A percentile compares a stretch with the other conserved stretches of the same genome.
Evolutionary conservation across 805 yeast genomes (phyloP).

Genomic region (Sungouiella blattae): DNA sequence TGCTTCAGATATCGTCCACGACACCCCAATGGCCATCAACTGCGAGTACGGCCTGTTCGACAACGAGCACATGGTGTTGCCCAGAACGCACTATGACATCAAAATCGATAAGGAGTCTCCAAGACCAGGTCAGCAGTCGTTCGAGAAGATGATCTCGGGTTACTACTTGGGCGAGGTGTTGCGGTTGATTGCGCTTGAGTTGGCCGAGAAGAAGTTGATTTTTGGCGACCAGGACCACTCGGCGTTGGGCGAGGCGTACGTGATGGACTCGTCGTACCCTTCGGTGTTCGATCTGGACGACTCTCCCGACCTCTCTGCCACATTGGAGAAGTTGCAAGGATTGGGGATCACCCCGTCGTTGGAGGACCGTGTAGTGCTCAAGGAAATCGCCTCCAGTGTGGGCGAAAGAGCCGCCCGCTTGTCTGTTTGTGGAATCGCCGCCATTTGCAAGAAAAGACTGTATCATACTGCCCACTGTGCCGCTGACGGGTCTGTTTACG

Average conservation of each 20-base stretch:
- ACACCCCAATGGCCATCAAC: constrained; percentile 85
- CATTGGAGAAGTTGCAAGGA: constrained; percentile 54
- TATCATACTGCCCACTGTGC: constrained; percentile 77
- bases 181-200: constrained; percentile 74
- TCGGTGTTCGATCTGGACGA: constrained; percentile 84
- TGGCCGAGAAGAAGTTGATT: constrained; percentile 53
- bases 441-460: constrained; percentile 79
- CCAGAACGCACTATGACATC: constrained; percentile 83
- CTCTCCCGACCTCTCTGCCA: constrained; percentile 71
- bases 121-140: constrained; percentile 90
- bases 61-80: constrained; percentile 74
- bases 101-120: constrained; percentile 79
- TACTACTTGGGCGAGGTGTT: no score
- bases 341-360: constrained; percentile 60
- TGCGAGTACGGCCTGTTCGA: constrained; percentile 97
- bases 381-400: constrained; percentile 73
- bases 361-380: constrained; percentile 75
- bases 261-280: constrained; percentile 84
- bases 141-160: no score
- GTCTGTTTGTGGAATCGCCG: constrained; percentile 90
- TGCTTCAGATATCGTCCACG: constrained; percentile 56
- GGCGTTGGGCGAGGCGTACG: constrained; percentile 55
- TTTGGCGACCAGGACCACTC: constrained; percentile 65
- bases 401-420: constrained; percentile 90
- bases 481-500: constrained; percentile 92